phyloP scores from a whole-genome alignment of 2,329 filamentous ascomycete genomes.

The Botrytis hyacinthi region DNA sequence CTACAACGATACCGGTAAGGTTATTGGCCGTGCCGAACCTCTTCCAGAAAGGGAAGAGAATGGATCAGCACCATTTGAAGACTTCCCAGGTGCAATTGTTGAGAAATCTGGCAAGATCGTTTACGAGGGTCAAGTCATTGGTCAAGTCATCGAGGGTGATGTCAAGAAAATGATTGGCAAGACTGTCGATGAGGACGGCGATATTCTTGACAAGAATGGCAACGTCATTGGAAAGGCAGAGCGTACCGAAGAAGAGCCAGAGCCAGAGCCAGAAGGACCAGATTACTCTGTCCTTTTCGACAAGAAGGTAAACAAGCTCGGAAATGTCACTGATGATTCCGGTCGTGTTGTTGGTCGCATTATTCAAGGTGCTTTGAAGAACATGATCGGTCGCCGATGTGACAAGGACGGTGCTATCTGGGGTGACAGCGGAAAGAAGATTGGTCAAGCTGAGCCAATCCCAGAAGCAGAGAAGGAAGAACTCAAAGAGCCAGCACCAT shows the following conservation, averaged over 20 bases:
- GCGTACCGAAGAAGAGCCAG: slow-evolving; percentile 36
- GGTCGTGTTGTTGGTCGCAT: slow-evolving; percentile 60
- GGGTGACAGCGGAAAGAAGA: slow-evolving; percentile 66
- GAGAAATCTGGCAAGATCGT: slow-evolving; percentile 53
- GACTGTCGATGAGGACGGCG: slow-evolving; percentile 76
- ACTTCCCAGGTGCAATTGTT: slow-evolving; percentile 54
- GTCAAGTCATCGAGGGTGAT: slow-evolving; percentile 63
- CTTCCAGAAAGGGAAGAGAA: slow-evolving; percentile 56
- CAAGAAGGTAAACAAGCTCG: slow-evolving; percentile 57
- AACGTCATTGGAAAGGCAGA: slow-evolving; percentile 47
- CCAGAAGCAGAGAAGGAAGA: slow-evolving; percentile 54
- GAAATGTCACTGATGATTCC: slow-evolving; percentile 55
- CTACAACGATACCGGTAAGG: slow-evolving; percentile 67
- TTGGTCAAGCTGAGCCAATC: slow-evolving; percentile 65
- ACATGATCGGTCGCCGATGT: slow-evolving; percentile 61
- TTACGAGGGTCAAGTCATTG: slow-evolving; percentile 52
- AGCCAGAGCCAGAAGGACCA: slow-evolving; percentile 29
- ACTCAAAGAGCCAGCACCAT: slow-evolving; percentile 47
- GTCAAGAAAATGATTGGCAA: slow-evolving; percentile 62
- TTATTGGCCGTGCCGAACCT: slow-evolving; percentile 65
- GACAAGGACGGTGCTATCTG: slow-evolving; percentile 69
- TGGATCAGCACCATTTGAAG: slow-evolving; percentile 52
- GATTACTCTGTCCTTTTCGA: slow-evolving; percentile 53
- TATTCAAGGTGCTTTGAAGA: slow-evolving; percentile 60
- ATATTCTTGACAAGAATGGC: slow-evolving; percentile 74